These are phyloP conservation scores for Aspergillus pseudoterreus DNA, from an alignment of 2,329 filamentous ascomycete genomes.

Conservation along the genomic window DNA sequence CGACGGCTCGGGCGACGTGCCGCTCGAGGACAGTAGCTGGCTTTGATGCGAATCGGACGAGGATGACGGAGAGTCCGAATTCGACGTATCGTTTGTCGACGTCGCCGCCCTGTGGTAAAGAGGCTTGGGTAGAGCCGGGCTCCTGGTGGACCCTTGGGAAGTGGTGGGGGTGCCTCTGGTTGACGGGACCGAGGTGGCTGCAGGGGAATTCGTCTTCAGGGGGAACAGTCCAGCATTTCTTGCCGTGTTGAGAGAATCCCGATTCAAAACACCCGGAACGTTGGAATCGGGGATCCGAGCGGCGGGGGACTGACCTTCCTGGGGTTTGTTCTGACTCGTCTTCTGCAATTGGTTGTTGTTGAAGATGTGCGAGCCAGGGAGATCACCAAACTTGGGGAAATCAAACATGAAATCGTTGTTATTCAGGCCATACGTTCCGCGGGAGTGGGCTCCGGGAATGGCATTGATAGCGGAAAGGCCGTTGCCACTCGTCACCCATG, in stretches of 20 bases:
- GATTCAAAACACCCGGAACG: constrained; percentile 29
- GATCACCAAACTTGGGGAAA: constrained; percentile 85
- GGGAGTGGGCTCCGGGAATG: constrained; percentile 44
- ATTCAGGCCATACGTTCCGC: constrained; percentile 56
- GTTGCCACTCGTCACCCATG: constrained; percentile 52
- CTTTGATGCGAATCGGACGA: constrained; percentile 47
- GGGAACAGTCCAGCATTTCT: constrained; percentile 5
- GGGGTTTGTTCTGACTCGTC: constrained; percentile 25
- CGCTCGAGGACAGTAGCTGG: constrained; percentile 43
- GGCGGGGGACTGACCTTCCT: constrained; percentile 26
- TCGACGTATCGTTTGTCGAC: constrained; percentile 31
- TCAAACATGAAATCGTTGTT: constrained; percentile 91
- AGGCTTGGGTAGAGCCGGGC: constrained; percentile 2
- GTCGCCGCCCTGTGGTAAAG: constrained; percentile 17
- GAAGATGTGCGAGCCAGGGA: constrained; percentile 56
- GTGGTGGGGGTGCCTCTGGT: constrained; percentile 1
- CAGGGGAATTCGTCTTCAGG: neutral
- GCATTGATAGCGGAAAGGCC: constrained; percentile 47
- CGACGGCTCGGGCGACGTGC: constrained; percentile 48
- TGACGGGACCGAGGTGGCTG: neutral
- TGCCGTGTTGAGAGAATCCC: constrained; percentile 18
- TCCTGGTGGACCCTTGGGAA: constrained; percentile 10
- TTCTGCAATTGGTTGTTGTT: constrained; percentile 42
- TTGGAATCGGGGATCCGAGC: constrained; percentile 14
- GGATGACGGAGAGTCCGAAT: constrained; percentile 46